Conservation (phyloP, 192 early-diverging fungal species). For the Backusella morwellensis region DNA sequence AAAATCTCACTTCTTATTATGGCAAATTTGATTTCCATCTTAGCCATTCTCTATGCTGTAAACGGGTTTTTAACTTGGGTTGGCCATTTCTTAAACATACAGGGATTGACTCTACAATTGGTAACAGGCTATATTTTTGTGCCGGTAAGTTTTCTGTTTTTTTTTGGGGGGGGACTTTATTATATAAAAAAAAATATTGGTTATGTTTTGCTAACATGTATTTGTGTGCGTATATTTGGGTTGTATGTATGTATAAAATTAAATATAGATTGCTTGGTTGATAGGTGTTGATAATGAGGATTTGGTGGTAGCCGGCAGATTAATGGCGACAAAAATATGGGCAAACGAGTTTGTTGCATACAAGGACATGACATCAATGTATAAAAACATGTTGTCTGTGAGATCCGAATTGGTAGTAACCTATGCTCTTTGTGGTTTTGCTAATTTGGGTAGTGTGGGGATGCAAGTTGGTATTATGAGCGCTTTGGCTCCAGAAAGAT, state of each 20-base stretch:
- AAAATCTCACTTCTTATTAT: slow-evolving; percentile 72
- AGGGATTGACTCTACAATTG: slow-evolving; percentile 58
- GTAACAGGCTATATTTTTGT: slow-evolving; percentile 76
- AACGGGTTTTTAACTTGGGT: slow-evolving; percentile 74
- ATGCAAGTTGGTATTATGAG: slow-evolving; percentile 77
- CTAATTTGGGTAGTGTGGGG: slow-evolving; percentile 84
- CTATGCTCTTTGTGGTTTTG: slow-evolving; percentile 85
- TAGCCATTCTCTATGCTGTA: slow-evolving; percentile 64
- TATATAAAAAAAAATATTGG: background rate
- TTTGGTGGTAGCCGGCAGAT: slow-evolving; percentile 55
- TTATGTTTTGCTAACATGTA: background rate
- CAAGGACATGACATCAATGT: slow-evolving; percentile 25
- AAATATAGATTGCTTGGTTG: slow-evolving; percentile 50
- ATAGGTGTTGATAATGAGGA: slow-evolving; percentile 42
- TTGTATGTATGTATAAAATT: background rate
- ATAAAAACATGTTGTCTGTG: slow-evolving; percentile 38
- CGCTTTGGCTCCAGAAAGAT: slow-evolving; percentile 68
- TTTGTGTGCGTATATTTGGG: background rate
- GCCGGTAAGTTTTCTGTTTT: slow-evolving; percentile 36
- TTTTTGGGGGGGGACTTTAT: background rate
- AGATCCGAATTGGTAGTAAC: slow-evolving; percentile 56
- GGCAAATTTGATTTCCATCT: slow-evolving; percentile 74
- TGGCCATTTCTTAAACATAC: slow-evolving; percentile 60
- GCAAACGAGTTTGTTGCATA: slow-evolving; percentile 90
- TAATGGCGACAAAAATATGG: slow-evolving; percentile 74